Conservation (phyloP, 768 basidiomycete species). For the Kwoniella dejecticola region DNA sequence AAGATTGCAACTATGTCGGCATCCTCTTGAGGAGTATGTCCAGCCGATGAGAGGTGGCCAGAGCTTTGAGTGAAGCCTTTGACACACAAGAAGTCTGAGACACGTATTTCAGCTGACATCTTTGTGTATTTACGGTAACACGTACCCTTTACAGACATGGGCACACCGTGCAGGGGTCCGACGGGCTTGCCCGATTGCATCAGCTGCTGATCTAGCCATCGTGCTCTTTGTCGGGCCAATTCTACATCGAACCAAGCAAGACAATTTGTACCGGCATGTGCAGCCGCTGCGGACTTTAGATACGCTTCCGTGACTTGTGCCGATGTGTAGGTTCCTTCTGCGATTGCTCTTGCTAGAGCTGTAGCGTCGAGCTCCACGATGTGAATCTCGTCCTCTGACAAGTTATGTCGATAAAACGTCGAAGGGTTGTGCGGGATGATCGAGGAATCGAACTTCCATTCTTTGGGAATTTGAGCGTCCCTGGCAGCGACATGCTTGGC, state of each 20-base stretch:
- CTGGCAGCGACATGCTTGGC: no score
- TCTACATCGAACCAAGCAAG: constrained; percentile 35
- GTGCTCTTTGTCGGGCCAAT: constrained; percentile 30
- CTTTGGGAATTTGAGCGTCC: no score
- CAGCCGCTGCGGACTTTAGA: constrained; percentile 28
- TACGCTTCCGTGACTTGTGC: constrained; percentile 36
- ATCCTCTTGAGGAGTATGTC: constrained; percentile 25
- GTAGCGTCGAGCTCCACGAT: constrained; percentile 31
- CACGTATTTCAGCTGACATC: constrained; percentile 21
- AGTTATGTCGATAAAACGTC: no score
- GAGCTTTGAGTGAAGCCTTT: no score
- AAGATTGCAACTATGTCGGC: constrained; percentile 25
- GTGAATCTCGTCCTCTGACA: constrained; percentile 15
- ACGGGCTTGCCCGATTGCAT: constrained; percentile 26
- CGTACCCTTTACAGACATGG: constrained; percentile 39
- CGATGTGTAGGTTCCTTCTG: constrained; percentile 21
- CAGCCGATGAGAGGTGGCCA: no score
- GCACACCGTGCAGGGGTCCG: constrained; percentile 46
- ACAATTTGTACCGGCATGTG: constrained; percentile 51
- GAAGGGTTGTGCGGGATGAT: no score
- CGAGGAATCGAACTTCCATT: no score
- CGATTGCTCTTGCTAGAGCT: constrained; percentile 23
- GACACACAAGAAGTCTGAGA: constrained; percentile 21
- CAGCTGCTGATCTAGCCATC: constrained; percentile 31
- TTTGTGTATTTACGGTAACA: constrained; percentile 51